A percentile compares a stretch with the other conserved stretches of the same genome.
Evolutionary conservation across 2,329 filamentous ascomycete species (phyloP).

Genomic region (Monilinia fructicola): DNA sequence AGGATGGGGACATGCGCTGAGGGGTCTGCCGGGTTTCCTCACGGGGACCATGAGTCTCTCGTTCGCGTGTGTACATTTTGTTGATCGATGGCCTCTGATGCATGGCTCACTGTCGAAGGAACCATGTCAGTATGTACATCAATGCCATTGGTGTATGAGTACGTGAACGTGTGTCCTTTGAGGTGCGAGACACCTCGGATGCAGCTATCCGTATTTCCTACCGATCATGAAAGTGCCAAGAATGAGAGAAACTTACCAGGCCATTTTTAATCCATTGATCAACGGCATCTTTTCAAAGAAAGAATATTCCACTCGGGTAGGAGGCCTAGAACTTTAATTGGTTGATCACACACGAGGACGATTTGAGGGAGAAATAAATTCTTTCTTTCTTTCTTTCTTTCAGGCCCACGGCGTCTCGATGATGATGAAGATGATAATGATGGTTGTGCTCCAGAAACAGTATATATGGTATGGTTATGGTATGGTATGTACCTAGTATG

Average conservation of each 20-base stretch:
- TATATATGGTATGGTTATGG: too few relatives aligned
- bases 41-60: conserved; percentile 70
- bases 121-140: conserved; percentile 28
- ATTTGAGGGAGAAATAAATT: conserved; percentile 31
- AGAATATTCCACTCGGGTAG: conserved; percentile 3
- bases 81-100: conserved; percentile 73
- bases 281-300: conserved; percentile 56
- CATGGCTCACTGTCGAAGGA: conserved; percentile 60
- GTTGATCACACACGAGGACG: conserved; percentile 25
- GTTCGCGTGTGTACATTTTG: conserved; percentile 67
- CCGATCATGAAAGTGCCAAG: conserved; percentile 1
- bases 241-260: conserved; percentile 56
- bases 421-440: conserved; percentile 22
- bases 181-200: conserved; percentile 1
- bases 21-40: conserved; percentile 67
- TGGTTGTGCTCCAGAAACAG: conserved; percentile 21
- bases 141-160: not conserved
- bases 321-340: conserved; percentile 26
- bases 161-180: not conserved
- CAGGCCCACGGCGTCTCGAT: conserved; percentile 21
- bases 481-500: not conserved
- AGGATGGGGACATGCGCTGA: conserved; percentile 68
- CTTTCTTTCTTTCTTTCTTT: conserved; percentile 21
- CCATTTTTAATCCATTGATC: conserved; percentile 70
- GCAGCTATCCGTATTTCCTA: not conserved